phyloP scores from a whole-genome alignment of 306 rosid genomes.

The Mimosa bimucronata region DNA sequence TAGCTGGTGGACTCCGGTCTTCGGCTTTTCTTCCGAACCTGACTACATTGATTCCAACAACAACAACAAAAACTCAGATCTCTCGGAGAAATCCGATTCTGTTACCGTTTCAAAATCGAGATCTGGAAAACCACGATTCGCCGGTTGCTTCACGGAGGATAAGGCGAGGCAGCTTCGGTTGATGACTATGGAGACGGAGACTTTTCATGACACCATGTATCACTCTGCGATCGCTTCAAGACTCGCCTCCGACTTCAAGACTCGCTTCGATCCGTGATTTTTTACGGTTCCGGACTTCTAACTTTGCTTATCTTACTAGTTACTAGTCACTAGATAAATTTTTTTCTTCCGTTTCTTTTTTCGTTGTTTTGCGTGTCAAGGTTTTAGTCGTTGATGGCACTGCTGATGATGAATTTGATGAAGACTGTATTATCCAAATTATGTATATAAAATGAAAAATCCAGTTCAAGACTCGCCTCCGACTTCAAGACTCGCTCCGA shows the following conservation, averaged over 20 bases:
- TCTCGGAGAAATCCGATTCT: conserved; percentile 22
- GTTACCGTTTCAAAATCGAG: conserved; percentile 34
- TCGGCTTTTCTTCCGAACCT: conserved; percentile 81
- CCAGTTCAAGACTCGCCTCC: conserved; percentile 79
- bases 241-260: conserved; percentile 81
- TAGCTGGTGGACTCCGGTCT: conserved; percentile 83
- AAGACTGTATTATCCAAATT: conserved; percentile 17
- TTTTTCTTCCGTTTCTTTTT: neutral
- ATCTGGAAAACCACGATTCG: conserved; percentile 43
- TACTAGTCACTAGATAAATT: neutral
- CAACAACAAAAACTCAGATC: conserved; percentile 21
- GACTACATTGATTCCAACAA: conserved; percentile 67
- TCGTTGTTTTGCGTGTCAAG: neutral
- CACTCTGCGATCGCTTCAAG: conserved; percentile 94
- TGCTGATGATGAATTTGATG: neutral
- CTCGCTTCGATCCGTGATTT: conserved; percentile 47
- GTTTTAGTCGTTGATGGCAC: conserved; percentile 33
- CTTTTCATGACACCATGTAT: conserved; percentile 89
- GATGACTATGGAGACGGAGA: conserved; percentile 57
- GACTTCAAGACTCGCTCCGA: conserved; percentile 66
- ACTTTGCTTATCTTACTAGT: neutral
- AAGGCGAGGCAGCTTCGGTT: conserved; percentile 84
- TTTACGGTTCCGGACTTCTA: neutral
- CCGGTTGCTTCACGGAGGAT: conserved; percentile 86
- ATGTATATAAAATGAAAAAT: too few species aligned